Percentiles rank a stretch among this genome's conserved stretches.
Conservation (phyloP, 192 early-diverging fungal species). For the Coemansia sp. region DNA sequence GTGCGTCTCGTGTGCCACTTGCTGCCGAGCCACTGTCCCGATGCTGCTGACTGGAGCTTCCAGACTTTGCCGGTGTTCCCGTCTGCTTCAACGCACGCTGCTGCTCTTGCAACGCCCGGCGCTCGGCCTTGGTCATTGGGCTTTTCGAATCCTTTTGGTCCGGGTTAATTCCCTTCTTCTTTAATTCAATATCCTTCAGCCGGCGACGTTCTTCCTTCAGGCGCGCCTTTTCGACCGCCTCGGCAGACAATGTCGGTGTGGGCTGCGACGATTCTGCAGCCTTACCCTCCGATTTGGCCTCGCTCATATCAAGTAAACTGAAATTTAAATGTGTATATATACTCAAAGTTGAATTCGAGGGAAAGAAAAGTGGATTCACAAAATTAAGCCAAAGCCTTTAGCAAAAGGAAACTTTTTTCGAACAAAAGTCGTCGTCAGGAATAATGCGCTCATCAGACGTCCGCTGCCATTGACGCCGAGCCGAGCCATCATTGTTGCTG, state of each 20-base stretch:
- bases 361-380: background rate
- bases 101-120: slow-evolving; percentile 80
- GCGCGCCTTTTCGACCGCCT: slow-evolving; percentile 6
- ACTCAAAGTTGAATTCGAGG: background rate
- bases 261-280: background rate
- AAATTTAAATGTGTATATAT: background rate
- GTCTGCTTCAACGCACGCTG: slow-evolving; percentile 75
- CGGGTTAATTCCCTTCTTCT: slow-evolving; percentile 23
- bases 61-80: background rate
- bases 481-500: background rate
- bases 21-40: slow-evolving; percentile 13
- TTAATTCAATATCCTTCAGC: slow-evolving; percentile 35
- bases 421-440: too few relatives aligned
- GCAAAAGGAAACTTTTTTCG: too few relatives aligned
- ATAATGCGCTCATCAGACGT: too few relatives aligned
- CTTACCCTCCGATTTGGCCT: background rate
- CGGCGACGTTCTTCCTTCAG: slow-evolving; percentile 45
- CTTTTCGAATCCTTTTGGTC: slow-evolving; percentile 43
- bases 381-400: too few relatives aligned
- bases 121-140: slow-evolving; percentile 88
- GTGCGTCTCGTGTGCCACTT: slow-evolving; percentile 4
- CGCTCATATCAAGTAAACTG: slow-evolving; percentile 9
- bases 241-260: slow-evolving; percentile 10
- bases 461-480: background rate
- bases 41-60: background rate